Percentiles rank a stretch among this genome's conserved stretches.
These are phyloP conservation scores for Mycena sanguinolenta DNA, from an alignment of 768 basidiomycete genomes.

Conservation along the genomic window DNA sequence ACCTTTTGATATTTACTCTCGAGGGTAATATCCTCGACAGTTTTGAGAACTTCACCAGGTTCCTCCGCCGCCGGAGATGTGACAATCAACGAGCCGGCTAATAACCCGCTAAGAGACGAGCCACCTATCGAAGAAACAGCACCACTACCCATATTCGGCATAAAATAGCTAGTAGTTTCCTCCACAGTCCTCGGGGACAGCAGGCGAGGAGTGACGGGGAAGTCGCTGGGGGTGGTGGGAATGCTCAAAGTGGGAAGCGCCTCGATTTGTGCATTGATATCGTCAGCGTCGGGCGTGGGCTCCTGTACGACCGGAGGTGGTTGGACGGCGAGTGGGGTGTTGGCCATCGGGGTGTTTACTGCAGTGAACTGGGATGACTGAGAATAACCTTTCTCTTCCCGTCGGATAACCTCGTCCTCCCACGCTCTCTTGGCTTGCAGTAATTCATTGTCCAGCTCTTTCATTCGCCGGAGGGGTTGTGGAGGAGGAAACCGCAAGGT, in stretches of 20 bases:
- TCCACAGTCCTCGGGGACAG: slow-evolving; percentile 43
- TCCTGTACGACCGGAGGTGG: slow-evolving; percentile 19
- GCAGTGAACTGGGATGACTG: slow-evolving; percentile 59
- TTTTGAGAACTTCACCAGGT: slow-evolving; percentile 65
- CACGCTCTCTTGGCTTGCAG: slow-evolving; percentile 77
- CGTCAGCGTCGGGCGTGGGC: slow-evolving; percentile 49
- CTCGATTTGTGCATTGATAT: slow-evolving; percentile 74
- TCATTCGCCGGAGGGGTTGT: slow-evolving; percentile 89
- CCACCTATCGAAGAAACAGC: slow-evolving; percentile 44
- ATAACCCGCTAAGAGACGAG: slow-evolving; percentile 31
- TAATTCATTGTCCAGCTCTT: slow-evolving; percentile 87
- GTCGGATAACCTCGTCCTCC: slow-evolving; percentile 88
- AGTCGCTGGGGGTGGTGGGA: slow-evolving; percentile 43
- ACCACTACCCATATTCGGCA: slow-evolving; percentile 42
- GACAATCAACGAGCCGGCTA: slow-evolving; percentile 24
- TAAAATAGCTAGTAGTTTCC: slow-evolving; percentile 59
- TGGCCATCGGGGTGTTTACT: slow-evolving; percentile 52
- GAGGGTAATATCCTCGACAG: slow-evolving; percentile 75
- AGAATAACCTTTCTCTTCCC: slow-evolving; percentile 74
- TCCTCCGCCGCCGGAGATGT: slow-evolving; percentile 47
- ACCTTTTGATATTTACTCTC: slow-evolving; percentile 80
- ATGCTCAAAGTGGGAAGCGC: slow-evolving; percentile 55
- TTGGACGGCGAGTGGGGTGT: too few species aligned
- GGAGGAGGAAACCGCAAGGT: slow-evolving; percentile 94
- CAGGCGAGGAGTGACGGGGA: slow-evolving; percentile 33